Evolutionary conservation across 805 yeast species (phyloP), one percentile per base, ranked within the genome.

Genomic region (Grigorovia humatica): DNA sequence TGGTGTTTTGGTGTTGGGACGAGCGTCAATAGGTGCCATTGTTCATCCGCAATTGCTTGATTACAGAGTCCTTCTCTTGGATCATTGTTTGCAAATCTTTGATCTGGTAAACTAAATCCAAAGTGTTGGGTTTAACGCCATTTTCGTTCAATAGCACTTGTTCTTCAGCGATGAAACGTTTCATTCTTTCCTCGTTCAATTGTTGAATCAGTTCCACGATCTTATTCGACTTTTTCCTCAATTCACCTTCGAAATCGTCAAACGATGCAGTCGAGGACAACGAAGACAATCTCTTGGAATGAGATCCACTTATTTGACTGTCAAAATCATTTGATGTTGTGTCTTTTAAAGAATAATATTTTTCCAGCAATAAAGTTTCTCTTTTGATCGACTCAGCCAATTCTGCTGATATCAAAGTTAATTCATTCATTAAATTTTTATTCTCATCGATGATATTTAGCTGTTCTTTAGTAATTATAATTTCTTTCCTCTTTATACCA

Each of bases 91-190:
- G 74, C 52, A 83, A 59, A 48, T 75, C 78, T 4, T 81, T 74
- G 54, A 80, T 78, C 52, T 80, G 80, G 57, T 78, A 77, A 40
- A 77, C 74, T 54, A 83, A 62, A 49, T 81, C 81, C 32, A 81
- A 69, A 17, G 80, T 69, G 48, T 79, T 73, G 30, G 86, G 82
- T 30, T 71, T 63, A 48, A 70, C 67, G 11, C 81, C 79, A 56
- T 76, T 71, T 55, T 81, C 85, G 54, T 74, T 63, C 41, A 81
- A 64, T 38, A 84, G 61, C 0, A 82, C 78, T 57, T 83, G 82
- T 55, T 84, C 90, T 59, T 85, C 93, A 30, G 88, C 82, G 30
- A 83, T 78, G 56, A 77, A 81, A 49, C 95, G 68, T 51, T 80
- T 75, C 56, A 78, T 70, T 54, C 91, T 72, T 62, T 86, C 91